These are phyloP conservation scores for Penicillium sp. DNA, from an alignment of 2,329 filamentous ascomycete species.

Conservation along the genomic window DNA sequence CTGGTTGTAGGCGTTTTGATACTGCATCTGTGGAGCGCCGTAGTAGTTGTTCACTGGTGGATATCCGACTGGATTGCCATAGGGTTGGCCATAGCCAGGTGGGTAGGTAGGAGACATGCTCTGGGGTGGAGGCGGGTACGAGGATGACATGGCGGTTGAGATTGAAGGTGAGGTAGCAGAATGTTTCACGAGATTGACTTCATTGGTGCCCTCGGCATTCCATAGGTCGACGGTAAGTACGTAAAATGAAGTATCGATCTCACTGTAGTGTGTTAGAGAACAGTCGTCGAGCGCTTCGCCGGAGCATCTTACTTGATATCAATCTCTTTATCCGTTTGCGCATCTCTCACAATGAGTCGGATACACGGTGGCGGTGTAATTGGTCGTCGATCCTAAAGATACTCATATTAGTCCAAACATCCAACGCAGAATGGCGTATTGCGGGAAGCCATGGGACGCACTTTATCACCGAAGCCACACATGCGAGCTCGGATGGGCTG, in stretches of 20 bases:
- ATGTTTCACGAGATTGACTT: slow-evolving; percentile 69
- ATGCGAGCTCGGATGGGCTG: slow-evolving; percentile 91
- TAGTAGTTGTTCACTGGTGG: slow-evolving; percentile 41
- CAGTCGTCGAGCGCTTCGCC: background rate
- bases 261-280: slow-evolving; percentile 49
- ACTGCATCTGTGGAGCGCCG: slow-evolving; percentile 32
- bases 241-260: slow-evolving; percentile 68
- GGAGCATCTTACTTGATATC: slow-evolving; percentile 68
- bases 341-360: slow-evolving; percentile 75
- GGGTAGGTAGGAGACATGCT: slow-evolving; percentile 37
- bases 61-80: slow-evolving; percentile 41
- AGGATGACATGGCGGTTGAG: slow-evolving; percentile 74
- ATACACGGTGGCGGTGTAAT: slow-evolving; percentile 96
- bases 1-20: slow-evolving; percentile 36
- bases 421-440: background rate
- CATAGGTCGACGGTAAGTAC: slow-evolving; percentile 70
- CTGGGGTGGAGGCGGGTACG: slow-evolving; percentile 61
- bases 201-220: slow-evolving; percentile 59
- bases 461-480: slow-evolving; percentile 99
- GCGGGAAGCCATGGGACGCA: slow-evolving; percentile 40
- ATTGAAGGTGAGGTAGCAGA: slow-evolving; percentile 72
- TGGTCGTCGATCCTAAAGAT: slow-evolving; percentile 76
- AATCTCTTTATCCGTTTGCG: slow-evolving; percentile 73
- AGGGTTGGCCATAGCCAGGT: slow-evolving; percentile 37
- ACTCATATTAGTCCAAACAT: background rate